Evolutionary conservation across 2,329 filamentous ascomycete genomes (phyloP).

Genomic region (Chaetomiaceae sp.): DNA sequence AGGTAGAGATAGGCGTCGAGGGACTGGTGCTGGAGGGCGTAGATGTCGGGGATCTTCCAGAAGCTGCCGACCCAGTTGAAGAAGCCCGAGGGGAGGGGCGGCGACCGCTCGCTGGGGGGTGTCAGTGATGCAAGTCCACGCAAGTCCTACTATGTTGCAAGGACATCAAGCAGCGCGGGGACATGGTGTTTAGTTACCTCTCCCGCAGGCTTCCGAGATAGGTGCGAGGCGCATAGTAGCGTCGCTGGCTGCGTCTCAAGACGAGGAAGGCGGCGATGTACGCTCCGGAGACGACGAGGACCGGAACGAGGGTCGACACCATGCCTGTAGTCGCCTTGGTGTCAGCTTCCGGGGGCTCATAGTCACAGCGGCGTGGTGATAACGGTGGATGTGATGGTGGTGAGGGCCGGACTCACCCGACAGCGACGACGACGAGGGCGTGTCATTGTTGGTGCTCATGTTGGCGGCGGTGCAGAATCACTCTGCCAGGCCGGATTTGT

Average conservation of each 20-base stretch:
- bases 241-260: slow-evolving; percentile 40
- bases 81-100: slow-evolving; percentile 53
- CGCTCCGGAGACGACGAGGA: slow-evolving; percentile 34
- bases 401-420: slow-evolving; percentile 23
- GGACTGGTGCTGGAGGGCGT: slow-evolving; percentile 83
- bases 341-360: slow-evolving; percentile 10
- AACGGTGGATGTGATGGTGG: no score
- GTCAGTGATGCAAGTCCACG: slow-evolving; percentile 5
- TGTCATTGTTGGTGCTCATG: slow-evolving; percentile 6
- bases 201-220: slow-evolving; percentile 44
- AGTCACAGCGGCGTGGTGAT: no score
- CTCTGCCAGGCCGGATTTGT: slow-evolving; percentile 3
- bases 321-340: slow-evolving; percentile 32
- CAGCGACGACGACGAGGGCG: slow-evolving; percentile 14
- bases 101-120: slow-evolving; percentile 48
- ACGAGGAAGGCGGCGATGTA: slow-evolving; percentile 43
- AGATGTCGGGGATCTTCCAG: slow-evolving; percentile 66
- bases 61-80: slow-evolving; percentile 65
- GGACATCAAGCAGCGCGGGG: slow-evolving; percentile 8
- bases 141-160: neutral
- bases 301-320: slow-evolving; percentile 39
- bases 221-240: slow-evolving; percentile 47
- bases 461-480: slow-evolving; percentile 18
- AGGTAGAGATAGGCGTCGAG: slow-evolving; percentile 89
- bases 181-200: no score